Base-by-base conservation (phyloP, 2,329 filamentous ascomycete genomes). In the Calonectria hongkongensis region DNA sequence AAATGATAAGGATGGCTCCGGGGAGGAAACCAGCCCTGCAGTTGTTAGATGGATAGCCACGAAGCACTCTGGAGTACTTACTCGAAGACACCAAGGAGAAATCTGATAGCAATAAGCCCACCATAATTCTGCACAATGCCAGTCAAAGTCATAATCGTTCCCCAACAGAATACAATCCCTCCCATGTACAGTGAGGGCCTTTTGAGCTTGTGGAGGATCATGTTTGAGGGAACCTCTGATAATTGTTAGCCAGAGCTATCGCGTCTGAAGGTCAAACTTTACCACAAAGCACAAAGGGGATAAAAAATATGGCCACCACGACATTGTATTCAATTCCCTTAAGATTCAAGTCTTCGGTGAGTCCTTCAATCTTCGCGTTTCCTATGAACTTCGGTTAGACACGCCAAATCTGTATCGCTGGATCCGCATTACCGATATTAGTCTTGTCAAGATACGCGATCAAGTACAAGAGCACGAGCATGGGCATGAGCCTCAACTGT, bases 341-440 rank as follows among this genome's bases (percentile, higher is more conserved):
- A 85, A 94, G 88, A 33, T 87, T 68, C 5, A 82, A 47, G 39
- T 81, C 78, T 39, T 86, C 66, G 30, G 80, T 78, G 9, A 83
- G 73, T 13, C 82, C 80, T 72, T 82, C 82, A 54, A 90, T 89
- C 81, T 89, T 90, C 8, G 89, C 88, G 80, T 90, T 90, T 66
- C 73, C 64, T 66, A 45, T 39, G 18, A 6, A 16, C 6, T 28
- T 8, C 13, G n/a, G n/a, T 68, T 28, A 58, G 51, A 39, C 2
- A 13, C 8, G 4, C 4, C 13, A 8, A 10, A 5, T 7, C 9
- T n/a, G 10, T 6, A 27, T 15, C 12, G 3, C 15, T 2, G 30
- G 7, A 5, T 5, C 15, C 16, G 1, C 30, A 27, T 54, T 65
- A 71, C 79, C 79, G 12, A 78, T 73, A 18, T 77, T 79, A 15